A percentile compares a stretch with the other conserved stretches of the same genome.
These are phyloP conservation scores for Neurospora sp. DNA, from an alignment of 495 filamentous ascomycete species.

Conservation along the genomic window DNA sequence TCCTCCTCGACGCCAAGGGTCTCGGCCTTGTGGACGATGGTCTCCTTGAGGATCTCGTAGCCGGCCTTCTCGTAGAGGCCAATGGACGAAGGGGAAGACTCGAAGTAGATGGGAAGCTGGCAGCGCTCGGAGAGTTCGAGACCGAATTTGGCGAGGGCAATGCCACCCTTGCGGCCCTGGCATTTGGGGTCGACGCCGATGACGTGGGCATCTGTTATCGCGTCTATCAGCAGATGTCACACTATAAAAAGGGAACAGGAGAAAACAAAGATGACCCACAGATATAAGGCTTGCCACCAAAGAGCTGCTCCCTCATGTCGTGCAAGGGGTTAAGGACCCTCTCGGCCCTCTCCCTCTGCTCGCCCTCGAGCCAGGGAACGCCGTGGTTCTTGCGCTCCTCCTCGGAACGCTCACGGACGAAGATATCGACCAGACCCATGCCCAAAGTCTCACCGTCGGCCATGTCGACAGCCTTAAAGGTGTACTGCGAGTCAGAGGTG, in stretches of 20 bases:
- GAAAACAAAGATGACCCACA: constrained; percentile 6
- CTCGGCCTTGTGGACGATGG: constrained; percentile 22
- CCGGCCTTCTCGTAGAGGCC: constrained; percentile 20
- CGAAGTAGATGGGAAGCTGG: constrained; percentile 27
- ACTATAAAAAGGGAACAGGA: too few species aligned
- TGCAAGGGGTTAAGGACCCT: constrained; percentile 18
- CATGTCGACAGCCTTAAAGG: constrained; percentile 27
- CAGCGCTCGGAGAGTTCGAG: constrained; percentile 28
- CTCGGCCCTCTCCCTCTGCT: constrained; percentile 18
- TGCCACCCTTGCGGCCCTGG: constrained; percentile 32
- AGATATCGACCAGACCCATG: constrained; percentile 22
- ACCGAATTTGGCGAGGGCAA: constrained; percentile 32
- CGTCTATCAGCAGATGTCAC: too few species aligned
- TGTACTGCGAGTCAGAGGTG: constrained; percentile 19
- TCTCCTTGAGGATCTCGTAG: constrained; percentile 19
- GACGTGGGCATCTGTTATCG: constrained; percentile 17
- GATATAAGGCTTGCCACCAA: constrained; percentile 17
- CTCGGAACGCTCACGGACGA: constrained; percentile 7
- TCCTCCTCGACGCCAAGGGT: constrained; percentile 14
- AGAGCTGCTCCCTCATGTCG: constrained; percentile 19
- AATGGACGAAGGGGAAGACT: constrained; percentile 18
- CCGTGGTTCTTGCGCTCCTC: constrained; percentile 21
- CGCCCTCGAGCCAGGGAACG: constrained; percentile 22
- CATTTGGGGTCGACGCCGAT: constrained; percentile 20
- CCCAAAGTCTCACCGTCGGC: constrained; percentile 22